phyloP scores from a whole-genome alignment of 2,329 filamentous ascomycete species.

The Pleurostoma richardsiae region DNA sequence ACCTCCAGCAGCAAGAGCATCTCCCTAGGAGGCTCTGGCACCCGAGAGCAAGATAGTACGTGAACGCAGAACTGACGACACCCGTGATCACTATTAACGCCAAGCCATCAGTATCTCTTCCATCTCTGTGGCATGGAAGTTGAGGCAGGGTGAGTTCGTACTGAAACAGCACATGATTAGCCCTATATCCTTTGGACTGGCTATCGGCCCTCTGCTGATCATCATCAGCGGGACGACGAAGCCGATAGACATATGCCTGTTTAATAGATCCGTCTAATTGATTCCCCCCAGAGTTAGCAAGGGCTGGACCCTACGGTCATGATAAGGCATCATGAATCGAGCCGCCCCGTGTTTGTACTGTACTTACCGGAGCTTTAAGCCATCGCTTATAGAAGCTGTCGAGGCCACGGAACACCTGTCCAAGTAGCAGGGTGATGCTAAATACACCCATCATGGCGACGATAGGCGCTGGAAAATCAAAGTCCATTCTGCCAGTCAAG shows the following conservation, averaged over 20 bases:
- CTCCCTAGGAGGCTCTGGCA: too few relatives aligned
- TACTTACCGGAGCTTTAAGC: slow-evolving; percentile 16
- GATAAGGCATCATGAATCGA: too few relatives aligned
- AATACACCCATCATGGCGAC: slow-evolving; percentile 40
- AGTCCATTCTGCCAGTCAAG: slow-evolving; percentile 20
- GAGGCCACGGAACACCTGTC: slow-evolving; percentile 11
- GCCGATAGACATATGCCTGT: slow-evolving; percentile 43
- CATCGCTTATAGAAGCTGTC: slow-evolving; percentile 18
- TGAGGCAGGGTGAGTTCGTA: slow-evolving; percentile 15
- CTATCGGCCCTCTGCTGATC: slow-evolving; percentile 29
- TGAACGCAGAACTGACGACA: too few relatives aligned
- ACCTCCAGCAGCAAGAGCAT: too few relatives aligned
- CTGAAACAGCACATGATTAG: slow-evolving; percentile 38
- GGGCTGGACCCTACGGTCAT: too few relatives aligned
- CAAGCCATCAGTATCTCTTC: too few relatives aligned
- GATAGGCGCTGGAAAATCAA: slow-evolving; percentile 43
- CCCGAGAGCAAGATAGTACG: too few relatives aligned
- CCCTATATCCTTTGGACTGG: slow-evolving; percentile 27
- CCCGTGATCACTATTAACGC: too few relatives aligned
- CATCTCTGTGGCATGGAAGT: too few relatives aligned
- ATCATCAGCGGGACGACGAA: slow-evolving; percentile 45
- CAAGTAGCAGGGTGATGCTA: slow-evolving; percentile 21
- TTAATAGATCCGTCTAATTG: slow-evolving; percentile 41
- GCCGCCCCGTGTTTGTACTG: too few relatives aligned
- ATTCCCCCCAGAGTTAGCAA: too few relatives aligned